Evolutionary conservation across 169 alveolate species (phyloP), one percentile per base, ranked within the genome.

Genomic region (Neospora caninum): DNA sequence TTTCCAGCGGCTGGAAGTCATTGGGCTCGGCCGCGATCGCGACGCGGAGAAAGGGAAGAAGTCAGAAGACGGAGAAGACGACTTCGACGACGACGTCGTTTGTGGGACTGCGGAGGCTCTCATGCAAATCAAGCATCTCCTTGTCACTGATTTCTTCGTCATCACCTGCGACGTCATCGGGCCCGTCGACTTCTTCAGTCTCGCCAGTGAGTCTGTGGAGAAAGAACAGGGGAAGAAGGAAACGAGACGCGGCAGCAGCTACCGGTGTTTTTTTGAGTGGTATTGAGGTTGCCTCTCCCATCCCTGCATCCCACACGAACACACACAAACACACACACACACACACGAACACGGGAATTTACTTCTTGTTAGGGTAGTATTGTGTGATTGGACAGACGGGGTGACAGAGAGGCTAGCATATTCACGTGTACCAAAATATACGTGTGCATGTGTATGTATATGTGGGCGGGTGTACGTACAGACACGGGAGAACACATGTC

Each of bases 101-200:
- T 93, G 95, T 67, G 95, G 95, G 67, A 93, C 95, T 36, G 95
- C 95, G 73, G 95, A 93, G 53, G 95, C 95, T 16, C 89, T 93
- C 25, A 93, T 54, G 69, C 93, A 93, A n/a, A 93, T 93, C 54
- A 86, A 86, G 27, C 95, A 84, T 80, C 93, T 93, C 38, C 49
- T 93, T 43, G 67, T 84, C 64, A 93, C 95, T 0, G 95, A 93
- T 39, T 93, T 93, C 64, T 84, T 93, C 27, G 95, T 93, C 27
- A 16, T 93, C 34, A 67, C 95, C 39, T 93, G 95, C 91, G 95
- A 93, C 91, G 82, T 93, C 18, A 93, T 93, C 86, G 95, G 95
- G 36, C 82, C 84, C 54, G 95, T 93, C n/a, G 95, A 93, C 84
- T 93, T 93, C 83, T 93, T 87, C 91, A 92, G 92, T 42, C 95